Conservation (phyloP, 2,329 filamentous ascomycete species). For the Beauveria pseudobassiana region DNA sequence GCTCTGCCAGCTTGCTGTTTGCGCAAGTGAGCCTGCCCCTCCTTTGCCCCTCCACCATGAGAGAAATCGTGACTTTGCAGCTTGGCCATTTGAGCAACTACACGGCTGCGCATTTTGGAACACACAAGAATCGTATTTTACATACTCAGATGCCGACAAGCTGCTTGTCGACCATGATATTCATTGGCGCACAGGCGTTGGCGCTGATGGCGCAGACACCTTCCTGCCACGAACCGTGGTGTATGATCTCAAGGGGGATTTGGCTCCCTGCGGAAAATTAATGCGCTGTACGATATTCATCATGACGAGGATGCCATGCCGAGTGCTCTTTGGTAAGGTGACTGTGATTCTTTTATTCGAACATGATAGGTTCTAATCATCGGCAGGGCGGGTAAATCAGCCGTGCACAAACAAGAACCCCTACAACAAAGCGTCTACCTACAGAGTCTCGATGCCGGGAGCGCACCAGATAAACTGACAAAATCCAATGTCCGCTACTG, state of each 20-base stretch:
- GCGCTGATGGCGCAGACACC: conserved; percentile 78
- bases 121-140: conserved; percentile 93
- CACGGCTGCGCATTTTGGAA: conserved; percentile 95
- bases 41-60: conserved; percentile 51
- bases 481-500: conserved; percentile 78
- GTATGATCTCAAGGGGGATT: conserved; percentile 92
- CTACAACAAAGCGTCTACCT: conserved; percentile 73
- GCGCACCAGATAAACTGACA: conserved; percentile 57
- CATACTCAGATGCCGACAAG: conserved; percentile 53
- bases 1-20: not conserved
- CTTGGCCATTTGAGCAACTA: conserved; percentile 92
- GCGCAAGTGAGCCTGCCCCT: not conserved
- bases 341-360: not conserved
- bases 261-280: conserved; percentile 78
- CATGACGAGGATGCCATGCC: conserved; percentile 23
- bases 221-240: conserved; percentile 87
- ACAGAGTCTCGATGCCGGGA: conserved; percentile 65
- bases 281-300: conserved; percentile 69
- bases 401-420: conserved; percentile 59
- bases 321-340: conserved; percentile 27
- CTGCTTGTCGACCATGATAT: conserved; percentile 48
- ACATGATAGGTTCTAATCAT: not conserved
- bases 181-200: conserved; percentile 79
- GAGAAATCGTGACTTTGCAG: conserved; percentile 91
- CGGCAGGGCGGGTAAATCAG: conserved; percentile 56